These are phyloP conservation scores for Acanthamoeba polyphaga DNA, from an alignment of 208 protist species.

Conservation along the genomic window DNA sequence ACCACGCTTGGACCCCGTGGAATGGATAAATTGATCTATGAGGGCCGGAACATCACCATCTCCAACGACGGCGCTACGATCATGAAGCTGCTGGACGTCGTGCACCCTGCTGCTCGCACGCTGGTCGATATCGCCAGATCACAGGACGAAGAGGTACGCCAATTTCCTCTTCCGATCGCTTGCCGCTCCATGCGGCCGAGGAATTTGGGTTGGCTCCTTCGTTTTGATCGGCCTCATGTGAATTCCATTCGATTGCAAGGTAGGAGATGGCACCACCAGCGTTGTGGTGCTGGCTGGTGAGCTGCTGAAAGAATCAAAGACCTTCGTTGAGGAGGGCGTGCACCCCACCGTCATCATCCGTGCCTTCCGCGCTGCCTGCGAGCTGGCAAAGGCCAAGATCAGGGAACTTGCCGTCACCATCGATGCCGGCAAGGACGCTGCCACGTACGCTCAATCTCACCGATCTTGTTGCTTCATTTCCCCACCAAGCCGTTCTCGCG, in stretches of 20 bases:
- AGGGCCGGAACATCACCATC: slow-evolving; percentile 95
- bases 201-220: neutral
- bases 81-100: slow-evolving; percentile 99
- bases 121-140: slow-evolving; percentile 99
- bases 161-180: neutral
- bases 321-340: slow-evolving; percentile 99
- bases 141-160: slow-evolving; percentile 86
- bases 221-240: neutral
- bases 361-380: slow-evolving; percentile 92
- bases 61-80: slow-evolving; percentile 99
- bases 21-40: slow-evolving; percentile 99
- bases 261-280: slow-evolving; percentile 99
- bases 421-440: slow-evolving; percentile 85
- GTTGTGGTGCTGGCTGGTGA: slow-evolving; percentile 99
- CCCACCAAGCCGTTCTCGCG: neutral
- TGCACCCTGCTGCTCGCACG: slow-evolving; percentile 99
- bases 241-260: slow-evolving; percentile 91
- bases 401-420: slow-evolving; percentile 94
- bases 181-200: neutral
- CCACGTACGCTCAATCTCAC: slow-evolving; percentile 63
- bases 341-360: slow-evolving; percentile 96
- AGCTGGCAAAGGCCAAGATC: slow-evolving; percentile 89
- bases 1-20: slow-evolving; percentile 98
- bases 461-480: neutral
- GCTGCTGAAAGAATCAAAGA: slow-evolving; percentile 98